Conservation (phyloP, 305 asterid genomes). For the Fraxinus ornus region DNA sequence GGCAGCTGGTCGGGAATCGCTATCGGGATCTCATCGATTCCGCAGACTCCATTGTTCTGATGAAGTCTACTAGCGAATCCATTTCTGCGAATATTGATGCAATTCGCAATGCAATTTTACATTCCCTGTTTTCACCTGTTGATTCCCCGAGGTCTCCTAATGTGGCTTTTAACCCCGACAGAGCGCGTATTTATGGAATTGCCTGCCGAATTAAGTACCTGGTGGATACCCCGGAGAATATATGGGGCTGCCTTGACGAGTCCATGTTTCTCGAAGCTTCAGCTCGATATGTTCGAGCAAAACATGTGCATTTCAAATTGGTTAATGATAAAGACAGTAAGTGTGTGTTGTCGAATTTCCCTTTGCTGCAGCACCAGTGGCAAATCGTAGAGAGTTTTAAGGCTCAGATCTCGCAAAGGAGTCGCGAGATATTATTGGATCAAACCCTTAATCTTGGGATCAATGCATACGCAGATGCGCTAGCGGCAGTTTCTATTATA, state of each 20-base stretch:
- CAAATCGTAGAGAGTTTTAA: slow-evolving; percentile 92
- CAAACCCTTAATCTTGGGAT: slow-evolving; percentile 59
- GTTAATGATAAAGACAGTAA: slow-evolving; percentile 44
- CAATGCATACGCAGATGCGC: slow-evolving; percentile 81
- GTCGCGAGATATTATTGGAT: slow-evolving; percentile 84
- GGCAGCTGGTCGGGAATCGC: slow-evolving; percentile 85
- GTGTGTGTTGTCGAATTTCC: slow-evolving; percentile 68
- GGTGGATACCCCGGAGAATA: slow-evolving; percentile 95
- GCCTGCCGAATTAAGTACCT: slow-evolving; percentile 95
- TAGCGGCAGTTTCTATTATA: slow-evolving; percentile 80
- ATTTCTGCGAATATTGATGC: slow-evolving; percentile 71
- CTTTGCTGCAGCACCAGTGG: slow-evolving; percentile 97
- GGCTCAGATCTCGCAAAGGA: slow-evolving; percentile 87
- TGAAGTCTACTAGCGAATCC: slow-evolving; percentile 87
- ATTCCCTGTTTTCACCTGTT: slow-evolving; percentile 69
- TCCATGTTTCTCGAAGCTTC: slow-evolving; percentile 89
- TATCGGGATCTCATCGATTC: slow-evolving; percentile 97
- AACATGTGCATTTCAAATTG: slow-evolving; percentile 70
- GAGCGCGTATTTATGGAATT: slow-evolving; percentile 70
- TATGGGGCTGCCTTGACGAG: slow-evolving; percentile 98
- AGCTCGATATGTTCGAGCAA: slow-evolving; percentile 85
- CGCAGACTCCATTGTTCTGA: slow-evolving; percentile 81
- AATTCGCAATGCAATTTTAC: slow-evolving; percentile 55
- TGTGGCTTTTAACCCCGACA: slow-evolving; percentile 43
- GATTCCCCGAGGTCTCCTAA: slow-evolving; percentile 52